Conservation (phyloP, 73 alveolate genomes). For the Paramecium biaurelia region DNA sequence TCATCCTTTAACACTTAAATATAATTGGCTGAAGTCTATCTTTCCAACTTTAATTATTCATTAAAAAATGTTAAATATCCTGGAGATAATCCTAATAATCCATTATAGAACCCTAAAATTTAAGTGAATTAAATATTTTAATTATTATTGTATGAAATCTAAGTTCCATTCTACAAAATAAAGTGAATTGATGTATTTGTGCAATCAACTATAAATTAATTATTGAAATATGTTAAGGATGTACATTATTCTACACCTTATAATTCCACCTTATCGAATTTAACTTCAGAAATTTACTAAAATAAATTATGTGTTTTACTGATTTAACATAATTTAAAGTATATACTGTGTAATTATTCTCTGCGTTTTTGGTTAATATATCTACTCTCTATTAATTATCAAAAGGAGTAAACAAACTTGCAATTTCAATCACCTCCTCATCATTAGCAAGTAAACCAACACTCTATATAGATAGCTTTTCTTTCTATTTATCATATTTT, state of each 20-base stretch:
- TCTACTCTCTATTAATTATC: not conserved
- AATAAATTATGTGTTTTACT: not conserved
- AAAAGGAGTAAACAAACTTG: not conserved
- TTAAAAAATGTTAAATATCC: not conserved
- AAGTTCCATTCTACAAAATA: conserved; percentile 3
- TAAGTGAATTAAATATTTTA: not conserved
- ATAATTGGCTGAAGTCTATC: not conserved
- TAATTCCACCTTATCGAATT: not conserved
- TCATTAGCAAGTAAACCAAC: not conserved
- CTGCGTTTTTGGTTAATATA: not conserved
- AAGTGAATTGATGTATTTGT: not conserved
- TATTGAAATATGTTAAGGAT: not conserved
- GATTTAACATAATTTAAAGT: not conserved
- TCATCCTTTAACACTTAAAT: not conserved
- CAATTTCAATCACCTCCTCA: not conserved
- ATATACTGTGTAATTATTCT: not conserved
- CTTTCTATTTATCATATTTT: not conserved
- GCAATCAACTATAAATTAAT: not conserved
- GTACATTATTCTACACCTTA: not conserved
- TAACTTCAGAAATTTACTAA: not conserved
- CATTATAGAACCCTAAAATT: not conserved
- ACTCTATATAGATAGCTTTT: not conserved
- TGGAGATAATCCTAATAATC: not conserved
- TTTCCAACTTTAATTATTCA: not conserved
- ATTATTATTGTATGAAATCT: not conserved